Evolutionary conservation across 2,329 filamentous ascomycete species (phyloP), one percentile per base, ranked within the genome.

Genomic region (Trichoderma koningiopsis): DNA sequence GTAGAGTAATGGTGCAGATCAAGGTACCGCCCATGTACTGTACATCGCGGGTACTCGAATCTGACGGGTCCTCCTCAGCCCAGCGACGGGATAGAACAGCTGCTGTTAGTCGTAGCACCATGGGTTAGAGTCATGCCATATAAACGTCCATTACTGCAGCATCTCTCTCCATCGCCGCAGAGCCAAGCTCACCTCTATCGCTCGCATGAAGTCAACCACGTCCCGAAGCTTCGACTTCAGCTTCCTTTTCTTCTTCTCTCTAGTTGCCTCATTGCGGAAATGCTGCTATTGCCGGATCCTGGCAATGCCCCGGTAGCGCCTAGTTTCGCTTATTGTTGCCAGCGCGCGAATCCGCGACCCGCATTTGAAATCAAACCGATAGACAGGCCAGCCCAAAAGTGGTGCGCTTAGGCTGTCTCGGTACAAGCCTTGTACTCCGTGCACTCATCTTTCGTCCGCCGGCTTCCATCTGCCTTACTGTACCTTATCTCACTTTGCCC

Each of bases 351-450:
- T 68, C 49, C 65, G 57, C 49, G 65, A 60, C 57, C 65, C 56
- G 65, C 57, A 68, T 68, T 61, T 68, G 65, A 66, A 66, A 66
- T 66, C 63, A 66, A 24, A 16, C 27, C 58, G 53, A 53, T 29
- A 31, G 29, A 13, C 8, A 37, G 24, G 7, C 27, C 33, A 60
- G 24, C 37, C n/a, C 43, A 49, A 49, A 47, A 22, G 43, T 49
- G 22, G 47, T 49, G 47, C 22, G 47, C 47, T 49, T 49, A 49
- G 47, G 24, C 47, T 49, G 19, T 49, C 47, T n/a, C 22, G 40
- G 49, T 40, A 57, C 53, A 37, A 31, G 33, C 60, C 40, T 27
- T 13, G 47, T 49, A 53, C 60, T 60, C 24, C 37, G 33, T 37
- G 10, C 56, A 37, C 35, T 24, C 31, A 13, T 22, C 43, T 24